Conservation (phyloP, 2,329 filamentous ascomycete genomes). For the Ophiostoma perfectum region DNA sequence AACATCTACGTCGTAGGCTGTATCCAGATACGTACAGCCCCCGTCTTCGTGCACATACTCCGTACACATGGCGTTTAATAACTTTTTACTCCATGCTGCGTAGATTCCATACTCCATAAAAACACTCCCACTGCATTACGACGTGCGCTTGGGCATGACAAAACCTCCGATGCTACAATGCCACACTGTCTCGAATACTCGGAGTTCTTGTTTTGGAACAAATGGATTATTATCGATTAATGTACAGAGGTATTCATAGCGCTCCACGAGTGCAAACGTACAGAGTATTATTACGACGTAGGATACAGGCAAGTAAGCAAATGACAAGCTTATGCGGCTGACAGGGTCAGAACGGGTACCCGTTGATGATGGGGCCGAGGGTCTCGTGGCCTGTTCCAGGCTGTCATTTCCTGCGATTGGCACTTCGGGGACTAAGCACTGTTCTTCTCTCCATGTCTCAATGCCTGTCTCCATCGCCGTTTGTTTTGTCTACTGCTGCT, state of each 20-base stretch:
- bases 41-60: neutral
- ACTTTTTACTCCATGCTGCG: neutral
- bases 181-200: neutral
- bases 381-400: neutral
- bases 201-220: neutral
- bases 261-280: neutral
- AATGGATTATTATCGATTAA: too few species aligned
- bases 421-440: neutral
- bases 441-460: neutral
- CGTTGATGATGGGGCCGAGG: neutral
- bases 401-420: neutral
- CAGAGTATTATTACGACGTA: neutral
- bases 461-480: too few species aligned
- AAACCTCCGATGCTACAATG: constrained; percentile 1
- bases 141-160: constrained; percentile 8
- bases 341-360: neutral
- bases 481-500: too few species aligned
- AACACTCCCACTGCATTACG: neutral
- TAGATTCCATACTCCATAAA: neutral
- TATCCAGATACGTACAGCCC: too few species aligned
- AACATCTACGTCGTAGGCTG: too few species aligned
- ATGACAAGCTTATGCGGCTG: neutral
- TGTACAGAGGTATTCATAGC: too few species aligned
- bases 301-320: neutral
- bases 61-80: neutral